Evolutionary conservation across 2,329 filamentous ascomycete species (phyloP).

Genomic region (Fusarium haematococcum): DNA sequence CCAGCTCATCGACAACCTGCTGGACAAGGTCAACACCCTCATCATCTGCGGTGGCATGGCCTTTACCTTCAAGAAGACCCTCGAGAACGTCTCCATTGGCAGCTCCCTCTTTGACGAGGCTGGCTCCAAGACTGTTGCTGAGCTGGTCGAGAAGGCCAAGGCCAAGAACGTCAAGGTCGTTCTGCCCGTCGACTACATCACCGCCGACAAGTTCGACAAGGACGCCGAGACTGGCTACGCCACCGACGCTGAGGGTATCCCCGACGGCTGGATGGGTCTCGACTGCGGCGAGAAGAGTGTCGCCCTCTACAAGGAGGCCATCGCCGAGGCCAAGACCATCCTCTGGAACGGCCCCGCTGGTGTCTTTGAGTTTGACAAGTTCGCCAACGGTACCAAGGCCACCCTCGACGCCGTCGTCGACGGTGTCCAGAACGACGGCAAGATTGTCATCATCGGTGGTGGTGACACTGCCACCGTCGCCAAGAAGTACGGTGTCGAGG

Average conservation of each 20-base stretch:
- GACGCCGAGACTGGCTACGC: conserved; percentile 85
- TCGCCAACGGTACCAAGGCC: conserved; percentile 90
- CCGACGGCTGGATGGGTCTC: conserved; percentile 97
- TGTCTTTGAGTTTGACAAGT: conserved; percentile 97
- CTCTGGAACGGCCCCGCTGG: conserved; percentile 98
- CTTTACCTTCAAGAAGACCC: conserved; percentile 99
- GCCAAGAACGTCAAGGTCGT: conserved; percentile 95
- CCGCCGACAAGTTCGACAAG: conserved; percentile 91
- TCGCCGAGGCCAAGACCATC: conserved; percentile 91
- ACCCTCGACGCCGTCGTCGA: conserved; percentile 90
- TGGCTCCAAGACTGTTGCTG: conserved; percentile 88
- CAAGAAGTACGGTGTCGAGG: conserved; percentile 95
- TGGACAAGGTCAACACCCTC: conserved; percentile 97
- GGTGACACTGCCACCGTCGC: conserved; percentile 98
- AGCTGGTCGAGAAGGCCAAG: conserved; percentile 95
- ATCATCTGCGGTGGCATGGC: conserved; percentile 98
- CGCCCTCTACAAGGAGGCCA: conserved; percentile 88
- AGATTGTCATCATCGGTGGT: conserved; percentile 98
- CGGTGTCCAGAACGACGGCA: conserved; percentile 79
- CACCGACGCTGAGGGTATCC: conserved; percentile 89
- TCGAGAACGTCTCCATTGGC: conserved; percentile 90
- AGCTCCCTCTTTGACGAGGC: conserved; percentile 93
- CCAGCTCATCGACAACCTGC: conserved; percentile 97
- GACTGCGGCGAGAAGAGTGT: conserved; percentile 93
- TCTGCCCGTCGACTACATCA: conserved; percentile 94